These are phyloP conservation scores for Lactarius hengduanensis DNA, from an alignment of 768 basidiomycete genomes.

Conservation along the genomic window DNA sequence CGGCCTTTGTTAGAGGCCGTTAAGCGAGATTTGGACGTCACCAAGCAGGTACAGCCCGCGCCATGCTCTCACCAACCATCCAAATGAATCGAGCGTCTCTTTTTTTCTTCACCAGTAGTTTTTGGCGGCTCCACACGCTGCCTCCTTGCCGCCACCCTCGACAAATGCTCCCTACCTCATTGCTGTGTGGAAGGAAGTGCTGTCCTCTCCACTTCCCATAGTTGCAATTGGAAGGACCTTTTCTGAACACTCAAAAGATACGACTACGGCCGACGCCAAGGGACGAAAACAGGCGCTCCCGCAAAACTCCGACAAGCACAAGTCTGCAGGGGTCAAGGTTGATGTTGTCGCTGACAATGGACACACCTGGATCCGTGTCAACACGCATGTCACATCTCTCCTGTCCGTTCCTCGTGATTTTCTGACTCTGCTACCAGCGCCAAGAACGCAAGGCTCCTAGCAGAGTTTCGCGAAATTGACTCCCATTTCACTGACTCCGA, in stretches of 20 bases:
- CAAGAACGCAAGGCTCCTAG: conserved; percentile 70
- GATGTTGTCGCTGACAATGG: conserved; percentile 80
- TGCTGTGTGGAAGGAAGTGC: conserved; percentile 79
- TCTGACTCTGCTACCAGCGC: conserved; percentile 45
- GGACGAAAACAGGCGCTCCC: conserved; percentile 19
- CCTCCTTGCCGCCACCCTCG: conserved; percentile 51
- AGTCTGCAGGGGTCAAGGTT: conserved; percentile 54
- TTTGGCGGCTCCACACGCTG: conserved; percentile 47
- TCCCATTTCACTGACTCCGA: conserved; percentile 69
- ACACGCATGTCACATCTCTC: conserved; percentile 62
- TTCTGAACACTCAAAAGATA: conserved; percentile 24
- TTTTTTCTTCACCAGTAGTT: conserved; percentile 51
- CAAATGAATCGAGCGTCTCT: conserved; percentile 12
- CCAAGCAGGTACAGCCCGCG: conserved; percentile 40
- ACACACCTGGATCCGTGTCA: conserved; percentile 76
- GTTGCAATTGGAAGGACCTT: conserved; percentile 60
- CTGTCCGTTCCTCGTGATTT: conserved; percentile 19
- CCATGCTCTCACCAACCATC: conserved; percentile 19
- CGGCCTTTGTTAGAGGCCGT: conserved; percentile 44
- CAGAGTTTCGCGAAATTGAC: conserved; percentile 84
- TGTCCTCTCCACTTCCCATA: conserved; percentile 57
- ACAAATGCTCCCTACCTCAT: conserved; percentile 81
- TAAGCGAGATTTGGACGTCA: conserved; percentile 42
- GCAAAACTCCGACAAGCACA: conserved; percentile 18
- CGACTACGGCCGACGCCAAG: neutral